Conservation (phyloP, 306 rosid genomes). For the Leucaena leucocephala region DNA sequence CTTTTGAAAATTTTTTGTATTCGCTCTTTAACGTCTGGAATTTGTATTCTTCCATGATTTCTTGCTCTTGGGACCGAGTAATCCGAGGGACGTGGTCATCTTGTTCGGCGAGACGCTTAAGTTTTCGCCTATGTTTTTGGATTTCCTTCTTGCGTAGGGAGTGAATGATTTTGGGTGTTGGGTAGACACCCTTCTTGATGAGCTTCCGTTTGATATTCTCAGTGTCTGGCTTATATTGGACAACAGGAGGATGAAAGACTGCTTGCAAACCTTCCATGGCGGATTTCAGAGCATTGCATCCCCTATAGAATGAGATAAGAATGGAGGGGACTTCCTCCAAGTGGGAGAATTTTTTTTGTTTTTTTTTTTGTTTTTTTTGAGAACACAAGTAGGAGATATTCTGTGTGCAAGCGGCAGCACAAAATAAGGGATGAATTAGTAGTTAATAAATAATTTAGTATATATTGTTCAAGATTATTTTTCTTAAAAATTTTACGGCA, state of each 20-base stretch:
- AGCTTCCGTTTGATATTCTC: slow-evolving; percentile 62
- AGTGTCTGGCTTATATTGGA: slow-evolving; percentile 69
- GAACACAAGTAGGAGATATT: too few relatives aligned
- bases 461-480: too few relatives aligned
- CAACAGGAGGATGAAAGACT: slow-evolving; percentile 27
- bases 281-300: background rate
- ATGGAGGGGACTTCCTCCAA: background rate
- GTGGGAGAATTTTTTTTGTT: background rate
- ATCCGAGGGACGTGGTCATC: slow-evolving; percentile 44
- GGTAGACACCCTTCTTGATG: slow-evolving; percentile 53
- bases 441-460: too few relatives aligned
- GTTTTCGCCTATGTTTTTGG: slow-evolving; percentile 76
- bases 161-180: slow-evolving; percentile 85
- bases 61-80: slow-evolving; percentile 49
- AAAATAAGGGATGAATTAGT: background rate
- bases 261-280: slow-evolving; percentile 65
- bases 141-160: slow-evolving; percentile 76
- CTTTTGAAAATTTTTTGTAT: slow-evolving; percentile 57
- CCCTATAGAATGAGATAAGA: background rate
- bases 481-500: too few relatives aligned
- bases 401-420: background rate
- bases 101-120: slow-evolving; percentile 41
- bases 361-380: too few relatives aligned
- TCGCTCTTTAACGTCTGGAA: slow-evolving; percentile 61
- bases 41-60: slow-evolving; percentile 53